These are phyloP conservation scores for Zostera marina DNA, from an alignment of 116 monocot species.

Conservation along the genomic window DNA sequence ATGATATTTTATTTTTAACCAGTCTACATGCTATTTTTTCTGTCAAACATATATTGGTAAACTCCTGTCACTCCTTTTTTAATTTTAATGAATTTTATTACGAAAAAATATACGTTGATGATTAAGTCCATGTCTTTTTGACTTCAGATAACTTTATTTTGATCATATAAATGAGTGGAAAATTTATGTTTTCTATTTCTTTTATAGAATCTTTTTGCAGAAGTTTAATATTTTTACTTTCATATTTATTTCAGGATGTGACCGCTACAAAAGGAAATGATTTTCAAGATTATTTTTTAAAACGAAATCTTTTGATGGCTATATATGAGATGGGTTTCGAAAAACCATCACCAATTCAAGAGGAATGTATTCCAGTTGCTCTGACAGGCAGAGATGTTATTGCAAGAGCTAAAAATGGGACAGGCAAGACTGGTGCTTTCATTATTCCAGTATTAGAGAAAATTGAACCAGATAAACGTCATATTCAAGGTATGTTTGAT, in stretches of 20 bases:
- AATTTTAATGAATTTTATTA: too few species aligned
- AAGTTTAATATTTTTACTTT: background rate
- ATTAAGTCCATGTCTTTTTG: too few species aligned
- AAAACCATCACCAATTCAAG: slow-evolving; percentile 94
- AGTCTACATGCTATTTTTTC: too few species aligned
- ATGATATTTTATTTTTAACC: too few species aligned
- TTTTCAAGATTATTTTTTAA: slow-evolving; percentile 97
- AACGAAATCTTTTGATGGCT: slow-evolving; percentile 90
- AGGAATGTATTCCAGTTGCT: slow-evolving; percentile 96
- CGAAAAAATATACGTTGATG: too few species aligned
- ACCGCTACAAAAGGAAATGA: slow-evolving; percentile 99
- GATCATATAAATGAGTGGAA: too few species aligned
- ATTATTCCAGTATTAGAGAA: slow-evolving; percentile 94
- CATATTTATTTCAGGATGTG: slow-evolving; percentile 47
- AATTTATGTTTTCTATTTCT: background rate
- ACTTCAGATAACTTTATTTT: too few species aligned
- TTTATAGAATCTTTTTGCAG: background rate
- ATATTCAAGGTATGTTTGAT: slow-evolving; percentile 77
- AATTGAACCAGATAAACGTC: slow-evolving; percentile 73
- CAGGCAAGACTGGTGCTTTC: slow-evolving; percentile 94
- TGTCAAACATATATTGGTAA: too few species aligned
- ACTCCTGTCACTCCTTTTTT: too few species aligned
- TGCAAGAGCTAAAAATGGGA: slow-evolving; percentile 99
- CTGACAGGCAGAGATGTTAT: slow-evolving; percentile 86
- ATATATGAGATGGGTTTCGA: slow-evolving; percentile 99